Conservation (phyloP, 2,329 filamentous ascomycete species). For the Keithomyces neogunnii region DNA sequence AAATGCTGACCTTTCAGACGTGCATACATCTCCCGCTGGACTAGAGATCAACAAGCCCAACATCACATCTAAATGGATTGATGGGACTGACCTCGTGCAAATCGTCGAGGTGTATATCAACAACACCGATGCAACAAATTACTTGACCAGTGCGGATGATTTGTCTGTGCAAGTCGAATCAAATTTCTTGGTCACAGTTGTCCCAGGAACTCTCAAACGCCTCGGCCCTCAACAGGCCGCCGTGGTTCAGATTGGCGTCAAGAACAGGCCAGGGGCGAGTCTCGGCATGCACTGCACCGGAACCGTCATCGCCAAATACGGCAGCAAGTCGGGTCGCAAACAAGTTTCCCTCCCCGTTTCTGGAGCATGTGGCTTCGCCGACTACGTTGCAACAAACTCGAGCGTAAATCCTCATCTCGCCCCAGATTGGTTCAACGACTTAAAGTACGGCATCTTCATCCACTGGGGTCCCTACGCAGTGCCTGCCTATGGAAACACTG, state of each 20-base stretch:
- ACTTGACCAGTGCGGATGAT: slow-evolving; percentile 1
- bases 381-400: neutral
- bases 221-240: slow-evolving; percentile 3
- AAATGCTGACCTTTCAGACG: neutral
- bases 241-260: slow-evolving; percentile 5
- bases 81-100: slow-evolving; percentile 2
- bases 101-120: slow-evolving; percentile 5
- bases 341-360: neutral
- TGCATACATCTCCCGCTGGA: neutral
- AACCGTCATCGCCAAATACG: slow-evolving; percentile 1
- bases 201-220: slow-evolving; percentile 3
- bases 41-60: neutral
- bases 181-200: neutral
- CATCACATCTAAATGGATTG: slow-evolving; percentile 2
- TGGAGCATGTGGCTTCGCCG: slow-evolving; percentile 1
- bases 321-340: neutral
- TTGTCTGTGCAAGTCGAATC: slow-evolving; percentile 4
- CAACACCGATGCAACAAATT: slow-evolving; percentile 3
- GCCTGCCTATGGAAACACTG: slow-evolving; percentile 42
- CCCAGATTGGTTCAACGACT: slow-evolving; percentile 39
- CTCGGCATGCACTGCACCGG: neutral
- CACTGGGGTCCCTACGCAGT: slow-evolving; percentile 51
- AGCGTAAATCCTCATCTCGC: neutral
- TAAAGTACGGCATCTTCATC: slow-evolving; percentile 52
- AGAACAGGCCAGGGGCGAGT: slow-evolving; percentile 3